Conservation (phyloP, 352 stramenopile species). For the Phytopythium vexans region DNA sequence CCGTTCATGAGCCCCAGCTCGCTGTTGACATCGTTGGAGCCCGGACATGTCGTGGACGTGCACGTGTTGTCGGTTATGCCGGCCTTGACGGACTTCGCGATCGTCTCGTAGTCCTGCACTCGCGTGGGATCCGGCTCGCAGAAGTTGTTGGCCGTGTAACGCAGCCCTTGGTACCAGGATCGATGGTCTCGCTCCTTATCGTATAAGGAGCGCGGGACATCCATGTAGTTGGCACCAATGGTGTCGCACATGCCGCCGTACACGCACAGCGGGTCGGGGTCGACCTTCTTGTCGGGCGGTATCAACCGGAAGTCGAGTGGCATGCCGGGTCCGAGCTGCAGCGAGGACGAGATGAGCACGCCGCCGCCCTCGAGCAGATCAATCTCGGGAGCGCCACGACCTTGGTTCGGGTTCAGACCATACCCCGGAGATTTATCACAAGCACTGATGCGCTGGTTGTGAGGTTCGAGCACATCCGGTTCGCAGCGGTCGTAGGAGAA, state of each 20-base stretch:
- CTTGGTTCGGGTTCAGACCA: conserved; percentile 78
- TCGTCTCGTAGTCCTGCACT: conserved; percentile 23
- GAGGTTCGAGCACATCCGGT: conserved; percentile 22
- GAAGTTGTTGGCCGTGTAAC: conserved; percentile 44
- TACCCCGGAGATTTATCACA: conserved; percentile 89
- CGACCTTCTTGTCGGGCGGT: conserved; percentile 21
- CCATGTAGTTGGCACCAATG: conserved; percentile 33
- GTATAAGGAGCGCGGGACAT: conserved; percentile 39
- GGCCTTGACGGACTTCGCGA: conserved; percentile 25
- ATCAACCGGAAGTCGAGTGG: conserved; percentile 49
- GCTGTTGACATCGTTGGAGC: conserved; percentile 35
- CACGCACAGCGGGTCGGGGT: conserved; percentile 27
- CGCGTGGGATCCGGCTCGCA: conserved; percentile 15
- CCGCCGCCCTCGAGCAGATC: conserved; percentile 91
- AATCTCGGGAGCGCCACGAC: conserved; percentile 91
- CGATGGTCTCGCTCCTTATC: conserved; percentile 33
- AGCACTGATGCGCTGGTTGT: conserved; percentile 52
- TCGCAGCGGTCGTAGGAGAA: conserved; percentile 92
- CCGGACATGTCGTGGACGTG: conserved; percentile 23
- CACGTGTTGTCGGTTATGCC: conserved; percentile 44
- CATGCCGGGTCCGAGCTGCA: conserved; percentile 82
- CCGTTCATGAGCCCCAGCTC: conserved; percentile 36
- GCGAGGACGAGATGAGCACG: conserved; percentile 79
- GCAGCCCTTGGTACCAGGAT: conserved; percentile 60
- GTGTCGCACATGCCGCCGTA: conserved; percentile 42